A percentile compares a stretch with the other conserved stretches of the same genome.
Conservation (phyloP, 495 filamentous ascomycete genomes). For the Neurospora terricola region DNA sequence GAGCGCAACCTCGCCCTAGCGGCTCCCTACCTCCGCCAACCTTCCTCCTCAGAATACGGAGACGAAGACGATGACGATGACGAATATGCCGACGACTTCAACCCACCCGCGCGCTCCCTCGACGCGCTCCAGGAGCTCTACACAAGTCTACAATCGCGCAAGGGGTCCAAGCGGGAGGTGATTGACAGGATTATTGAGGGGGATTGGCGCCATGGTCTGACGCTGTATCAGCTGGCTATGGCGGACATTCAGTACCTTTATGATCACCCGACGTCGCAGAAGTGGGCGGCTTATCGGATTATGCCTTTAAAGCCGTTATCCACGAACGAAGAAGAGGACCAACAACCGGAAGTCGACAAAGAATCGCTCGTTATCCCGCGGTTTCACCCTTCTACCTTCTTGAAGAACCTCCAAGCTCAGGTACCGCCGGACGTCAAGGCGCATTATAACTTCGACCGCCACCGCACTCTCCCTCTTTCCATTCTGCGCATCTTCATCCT, state of each 20-base stretch:
- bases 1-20: slow-evolving; percentile 49
- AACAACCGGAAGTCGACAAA: slow-evolving; percentile 24
- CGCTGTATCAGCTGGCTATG: slow-evolving; percentile 70
- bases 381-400: slow-evolving; percentile 66
- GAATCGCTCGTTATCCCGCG: slow-evolving; percentile 48
- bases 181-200: slow-evolving; percentile 67
- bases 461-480: slow-evolving; percentile 51
- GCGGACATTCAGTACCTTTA: slow-evolving; percentile 70
- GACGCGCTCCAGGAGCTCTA: slow-evolving; percentile 57
- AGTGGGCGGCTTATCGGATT: slow-evolving; percentile 66
- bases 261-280: slow-evolving; percentile 59
- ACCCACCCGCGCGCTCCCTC: slow-evolving; percentile 50
- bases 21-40: slow-evolving; percentile 36
- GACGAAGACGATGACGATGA: slow-evolving; percentile 33
- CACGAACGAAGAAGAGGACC: slow-evolving; percentile 21
- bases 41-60: slow-evolving; percentile 9
- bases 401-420: slow-evolving; percentile 60
- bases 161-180: slow-evolving; percentile 64
- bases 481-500: slow-evolving; percentile 66
- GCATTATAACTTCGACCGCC: slow-evolving; percentile 64
- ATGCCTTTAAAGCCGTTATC: slow-evolving; percentile 27
- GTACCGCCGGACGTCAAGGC: slow-evolving; percentile 66
- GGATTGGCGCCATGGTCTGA: slow-evolving; percentile 73
- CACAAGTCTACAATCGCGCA: slow-evolving; percentile 38
- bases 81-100: slow-evolving; percentile 42